Percentiles rank a stretch among this genome's conserved stretches.
phyloP scores from a whole-genome alignment of 2,329 filamentous ascomycete species.

The Ophiocordyceps camponoti-rufipedis region DNA sequence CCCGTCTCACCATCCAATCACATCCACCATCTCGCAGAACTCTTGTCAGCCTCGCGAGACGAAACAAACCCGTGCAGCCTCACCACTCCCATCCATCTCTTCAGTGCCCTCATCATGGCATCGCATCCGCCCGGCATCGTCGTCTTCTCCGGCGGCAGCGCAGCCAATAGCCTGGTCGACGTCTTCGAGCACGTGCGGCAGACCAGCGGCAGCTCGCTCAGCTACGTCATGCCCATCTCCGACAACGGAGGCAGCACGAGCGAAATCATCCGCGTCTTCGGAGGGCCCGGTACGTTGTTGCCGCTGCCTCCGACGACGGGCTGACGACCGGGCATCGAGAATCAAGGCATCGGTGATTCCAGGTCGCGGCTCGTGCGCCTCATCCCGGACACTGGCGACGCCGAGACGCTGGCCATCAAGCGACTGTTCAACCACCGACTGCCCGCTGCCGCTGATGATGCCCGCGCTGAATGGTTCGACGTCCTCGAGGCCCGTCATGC shows the following conservation, averaged over 20 bases:
- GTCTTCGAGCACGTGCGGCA: conserved; percentile 55
- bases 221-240: conserved; percentile 84
- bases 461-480: conserved; percentile 67
- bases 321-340: neutral
- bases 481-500: conserved; percentile 69
- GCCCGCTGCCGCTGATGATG: conserved; percentile 34
- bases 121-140: conserved; percentile 33
- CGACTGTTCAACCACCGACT: conserved; percentile 77
- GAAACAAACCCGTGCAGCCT: too few relatives aligned
- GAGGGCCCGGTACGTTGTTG: conserved; percentile 52
- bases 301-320: neutral
- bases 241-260: conserved; percentile 92
- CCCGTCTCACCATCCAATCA: too few relatives aligned
- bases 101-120: neutral
- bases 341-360: conserved; percentile 29
- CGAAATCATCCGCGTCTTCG: conserved; percentile 85
- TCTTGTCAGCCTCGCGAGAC: neutral
- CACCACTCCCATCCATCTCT: neutral
- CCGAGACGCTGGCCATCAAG: conserved; percentile 59
- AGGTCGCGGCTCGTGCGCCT: conserved; percentile 61
- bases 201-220: conserved; percentile 48
- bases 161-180: conserved; percentile 87
- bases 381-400: conserved; percentile 48
- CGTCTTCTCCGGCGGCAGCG: conserved; percentile 81
- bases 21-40: neutral